Conservation (phyloP, 257 asterid species). For the Plantago ovata region DNA sequence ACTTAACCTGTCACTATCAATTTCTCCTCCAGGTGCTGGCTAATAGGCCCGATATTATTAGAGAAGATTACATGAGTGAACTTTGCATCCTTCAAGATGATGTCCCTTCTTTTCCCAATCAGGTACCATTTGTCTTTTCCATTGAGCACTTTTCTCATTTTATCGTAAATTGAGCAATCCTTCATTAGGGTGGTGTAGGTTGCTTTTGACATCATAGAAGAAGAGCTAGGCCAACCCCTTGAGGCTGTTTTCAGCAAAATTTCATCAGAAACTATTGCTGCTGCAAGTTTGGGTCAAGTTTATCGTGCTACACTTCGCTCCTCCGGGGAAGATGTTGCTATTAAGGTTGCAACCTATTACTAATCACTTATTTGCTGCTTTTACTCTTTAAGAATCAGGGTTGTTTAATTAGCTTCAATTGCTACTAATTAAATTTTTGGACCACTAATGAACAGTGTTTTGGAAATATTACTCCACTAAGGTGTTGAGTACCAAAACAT, state of each 20-base stretch:
- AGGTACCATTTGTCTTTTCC: conserved; percentile 52
- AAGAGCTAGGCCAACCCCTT: conserved; percentile 96
- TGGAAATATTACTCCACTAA: not conserved
- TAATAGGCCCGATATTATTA: conserved; percentile 95
- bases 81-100: conserved; percentile 99
- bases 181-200: conserved; percentile 75
- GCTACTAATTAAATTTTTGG: not conserved
- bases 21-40: conserved; percentile 72
- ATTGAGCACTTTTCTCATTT: conserved; percentile 21
- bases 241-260: conserved; percentile 95
- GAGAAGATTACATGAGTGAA: conserved; percentile 99
- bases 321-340: conserved; percentile 96
- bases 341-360: conserved; percentile 55
- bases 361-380: conserved; percentile 16
- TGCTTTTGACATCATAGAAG: conserved; percentile 95
- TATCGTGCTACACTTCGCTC: conserved; percentile 94
- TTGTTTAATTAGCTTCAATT: not conserved
- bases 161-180: conserved; percentile 32
- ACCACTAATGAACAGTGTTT: not conserved
- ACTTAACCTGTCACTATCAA: conserved; percentile 5
- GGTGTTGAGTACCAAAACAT: not conserved
- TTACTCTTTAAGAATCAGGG: conserved; percentile 12
- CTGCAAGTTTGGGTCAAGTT: conserved; percentile 99
- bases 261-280: conserved; percentile 93
- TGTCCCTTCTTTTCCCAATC: conserved; percentile 94